Evolutionary conservation across 2,329 filamentous ascomycete species (phyloP).

Genomic region (Pyrenochaeta sp.): DNA sequence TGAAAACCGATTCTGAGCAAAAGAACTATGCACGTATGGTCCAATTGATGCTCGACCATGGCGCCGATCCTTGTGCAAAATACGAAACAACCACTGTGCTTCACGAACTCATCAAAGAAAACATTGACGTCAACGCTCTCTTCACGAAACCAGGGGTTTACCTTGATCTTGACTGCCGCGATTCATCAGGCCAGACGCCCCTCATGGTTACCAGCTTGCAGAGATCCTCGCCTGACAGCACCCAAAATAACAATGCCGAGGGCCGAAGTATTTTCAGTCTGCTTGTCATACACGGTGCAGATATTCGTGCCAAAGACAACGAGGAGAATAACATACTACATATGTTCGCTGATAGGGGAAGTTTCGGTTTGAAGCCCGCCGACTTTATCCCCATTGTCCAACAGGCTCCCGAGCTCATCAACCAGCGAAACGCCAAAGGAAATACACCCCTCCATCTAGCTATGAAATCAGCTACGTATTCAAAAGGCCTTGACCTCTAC

Average conservation of each 20-base stretch:
- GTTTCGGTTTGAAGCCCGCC: neutral
- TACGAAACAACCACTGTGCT: constrained; percentile 6
- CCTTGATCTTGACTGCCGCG: constrained; percentile 9
- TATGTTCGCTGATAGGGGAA: neutral
- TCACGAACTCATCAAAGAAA: constrained; percentile 8
- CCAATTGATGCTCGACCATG: neutral
- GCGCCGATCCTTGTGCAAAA: neutral
- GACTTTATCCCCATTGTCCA: neutral
- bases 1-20: neutral
- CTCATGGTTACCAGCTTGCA: no score
- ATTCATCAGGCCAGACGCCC: constrained; percentile 10
- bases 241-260: no score
- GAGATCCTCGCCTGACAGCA: no score
- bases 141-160: no score
- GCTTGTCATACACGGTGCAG: no score
- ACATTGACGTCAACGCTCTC: no score
- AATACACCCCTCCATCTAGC: constrained; percentile 14
- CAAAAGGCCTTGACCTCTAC: constrained; percentile 3
- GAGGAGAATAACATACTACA: constrained; percentile 8
- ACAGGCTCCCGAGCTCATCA: constrained; percentile 9
- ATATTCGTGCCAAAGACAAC: no score
- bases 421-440: constrained; percentile 9
- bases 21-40: neutral
- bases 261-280: no score
- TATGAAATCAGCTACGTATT: neutral